Base-by-base conservation (phyloP, 108 stramenopile species). In the Cyclotella atomus region DNA sequence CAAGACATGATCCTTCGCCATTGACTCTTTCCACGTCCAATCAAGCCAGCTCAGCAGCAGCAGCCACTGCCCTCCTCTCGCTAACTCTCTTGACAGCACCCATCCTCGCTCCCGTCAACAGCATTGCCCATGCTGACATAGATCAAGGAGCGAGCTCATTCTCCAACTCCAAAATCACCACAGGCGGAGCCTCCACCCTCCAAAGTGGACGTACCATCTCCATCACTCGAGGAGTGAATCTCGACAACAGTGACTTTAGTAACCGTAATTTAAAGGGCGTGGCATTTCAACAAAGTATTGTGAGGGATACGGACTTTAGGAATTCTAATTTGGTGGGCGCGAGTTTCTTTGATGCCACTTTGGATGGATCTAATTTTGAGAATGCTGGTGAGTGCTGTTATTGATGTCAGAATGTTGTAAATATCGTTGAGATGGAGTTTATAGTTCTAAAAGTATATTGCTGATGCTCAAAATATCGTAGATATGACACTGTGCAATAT, bases 261-360 rank as follows among this genome's bases (percentile, higher is more conserved):
- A 83, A 79, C 5, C 87, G 92, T 62, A 91, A 97, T 73, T 59
- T 98, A 30, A 94, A 89, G 67, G 96, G 96, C 0, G 96, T 98
- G 20, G 95, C 96, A 53, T 98, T 98, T 73, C 97, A 98, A 80
- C 97, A 98, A 66, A 83, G 79, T 52, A 93, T 98, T 67, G 91
- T 98, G 14, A 82, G 97, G 17, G 95, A 96, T 65, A 50, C 89
- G 24, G 91, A 96, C 79, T 98, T 97, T 66, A 79, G 83, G 20
- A 82, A 77, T 17, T 53, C 87, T 27, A 96, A 98, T 63, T 73
- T 96, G 44, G 70, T 85, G 1, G 88, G 91, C 0, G 88, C 96
- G 7, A 90, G 88, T 35, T 97, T 97, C 75, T 97, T 98, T 72
- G 97, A 97, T 81, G 97, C 97, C 2, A 96, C 96, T 15, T 67